A percentile compares a stretch with the other conserved stretches of the same genome.
Conservation (phyloP, 352 stramenopile species). For the Phytophthora uliginosa region DNA sequence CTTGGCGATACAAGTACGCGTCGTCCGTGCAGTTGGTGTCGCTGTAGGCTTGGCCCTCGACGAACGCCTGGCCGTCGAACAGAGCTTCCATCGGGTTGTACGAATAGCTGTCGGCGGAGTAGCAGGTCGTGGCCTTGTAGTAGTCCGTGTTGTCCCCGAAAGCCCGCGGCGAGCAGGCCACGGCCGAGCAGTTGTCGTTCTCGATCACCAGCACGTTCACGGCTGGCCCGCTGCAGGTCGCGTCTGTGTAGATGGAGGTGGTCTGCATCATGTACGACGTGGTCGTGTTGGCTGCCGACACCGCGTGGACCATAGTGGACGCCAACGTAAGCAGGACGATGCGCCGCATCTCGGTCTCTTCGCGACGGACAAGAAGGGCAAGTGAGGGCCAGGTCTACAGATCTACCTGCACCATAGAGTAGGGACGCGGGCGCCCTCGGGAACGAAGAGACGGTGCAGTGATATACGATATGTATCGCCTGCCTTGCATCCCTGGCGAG, state of each 20-base stretch:
- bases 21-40: constrained; percentile 28
- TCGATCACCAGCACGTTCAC: constrained; percentile 24
- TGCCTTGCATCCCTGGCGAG: neutral
- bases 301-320: neutral
- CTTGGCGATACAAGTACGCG: constrained; percentile 21
- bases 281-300: neutral
- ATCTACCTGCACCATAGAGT: neutral
- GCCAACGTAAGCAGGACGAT: constrained; percentile 1
- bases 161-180: constrained; percentile 10
- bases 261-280: constrained; percentile 36
- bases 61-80: constrained; percentile 25
- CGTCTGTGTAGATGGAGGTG: constrained; percentile 26
- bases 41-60: constrained; percentile 29
- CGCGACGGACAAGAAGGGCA: constrained; percentile 1
- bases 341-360: neutral
- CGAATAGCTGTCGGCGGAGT: constrained; percentile 26
- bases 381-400: constrained; percentile 3
- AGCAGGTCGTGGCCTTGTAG: constrained; percentile 22
- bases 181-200: constrained; percentile 25
- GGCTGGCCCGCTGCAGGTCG: constrained; percentile 17
- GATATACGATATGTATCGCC: constrained; percentile 12
- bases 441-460: constrained; percentile 14
- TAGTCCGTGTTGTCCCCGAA: constrained; percentile 27
- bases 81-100: constrained; percentile 31
- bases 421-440: neutral